A percentile compares a stretch with the other conserved stretches of the same genome.
These are phyloP conservation scores for Elsinoe australis DNA, from an alignment of 2,329 filamentous ascomycete species.

Conservation along the genomic window DNA sequence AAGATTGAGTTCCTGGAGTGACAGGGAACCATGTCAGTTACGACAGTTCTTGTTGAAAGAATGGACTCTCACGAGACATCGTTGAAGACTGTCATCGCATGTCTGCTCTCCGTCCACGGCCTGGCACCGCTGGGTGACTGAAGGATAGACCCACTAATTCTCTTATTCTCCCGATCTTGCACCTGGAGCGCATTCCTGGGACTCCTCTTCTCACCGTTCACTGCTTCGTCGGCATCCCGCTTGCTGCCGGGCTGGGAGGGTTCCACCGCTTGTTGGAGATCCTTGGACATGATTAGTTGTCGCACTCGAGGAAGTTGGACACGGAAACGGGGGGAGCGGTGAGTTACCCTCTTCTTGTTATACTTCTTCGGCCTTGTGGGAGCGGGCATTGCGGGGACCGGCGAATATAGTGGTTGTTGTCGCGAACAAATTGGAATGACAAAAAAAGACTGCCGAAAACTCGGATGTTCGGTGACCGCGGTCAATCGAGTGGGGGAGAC, in stretches of 20 bases:
- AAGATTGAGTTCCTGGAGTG: slow-evolving; percentile 67
- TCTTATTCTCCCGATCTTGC: slow-evolving; percentile 20
- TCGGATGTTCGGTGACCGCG: slow-evolving; percentile 4
- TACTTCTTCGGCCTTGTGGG: slow-evolving; percentile 13
- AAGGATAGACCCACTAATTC: slow-evolving; percentile 20
- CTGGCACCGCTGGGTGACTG: background rate
- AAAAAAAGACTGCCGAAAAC: background rate
- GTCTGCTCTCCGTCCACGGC: background rate
- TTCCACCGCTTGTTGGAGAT: slow-evolving; percentile 12
- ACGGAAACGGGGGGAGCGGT: background rate
- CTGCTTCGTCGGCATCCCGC: slow-evolving; percentile 15
- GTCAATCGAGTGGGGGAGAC: too few species aligned
- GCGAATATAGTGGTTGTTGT: background rate
- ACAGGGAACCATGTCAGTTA: slow-evolving; percentile 20
- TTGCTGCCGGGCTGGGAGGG: slow-evolving; percentile 13
- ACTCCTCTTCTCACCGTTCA: slow-evolving; percentile 14
- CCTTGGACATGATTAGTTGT: slow-evolving; percentile 13
- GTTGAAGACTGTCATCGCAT: slow-evolving; percentile 16
- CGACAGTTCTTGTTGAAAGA: slow-evolving; percentile 22
- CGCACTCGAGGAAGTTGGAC: background rate
- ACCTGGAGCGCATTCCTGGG: slow-evolving; percentile 17
- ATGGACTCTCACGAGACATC: slow-evolving; percentile 18
- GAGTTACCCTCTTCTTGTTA: slow-evolving; percentile 15
- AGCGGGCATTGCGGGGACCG: slow-evolving; percentile 7
- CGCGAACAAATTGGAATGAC: background rate